A percentile compares a stretch with the other conserved stretches of the same genome.
phyloP scores from a whole-genome alignment of 139 green algal genomes.

The Auxenochlorella pyrenoidosa region DNA sequence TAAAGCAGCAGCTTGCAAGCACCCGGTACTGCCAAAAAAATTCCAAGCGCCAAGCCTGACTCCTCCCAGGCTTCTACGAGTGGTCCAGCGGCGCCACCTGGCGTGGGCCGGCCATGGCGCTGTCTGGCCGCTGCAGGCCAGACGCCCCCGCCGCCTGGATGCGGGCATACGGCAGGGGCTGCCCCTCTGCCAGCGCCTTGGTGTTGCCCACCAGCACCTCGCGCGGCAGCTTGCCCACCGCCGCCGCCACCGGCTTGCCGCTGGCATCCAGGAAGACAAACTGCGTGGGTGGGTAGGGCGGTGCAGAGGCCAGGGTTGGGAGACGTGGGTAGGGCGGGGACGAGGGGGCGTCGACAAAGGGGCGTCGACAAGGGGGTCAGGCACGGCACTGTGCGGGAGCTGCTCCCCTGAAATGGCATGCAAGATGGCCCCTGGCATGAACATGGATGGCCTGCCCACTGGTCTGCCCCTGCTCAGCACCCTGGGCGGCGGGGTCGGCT shows the following conservation, averaged over 20 bases:
- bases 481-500: too few relatives aligned
- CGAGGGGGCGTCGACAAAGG: not conserved
- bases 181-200: constrained; percentile 56
- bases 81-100: constrained; percentile 59
- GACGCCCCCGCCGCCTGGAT: constrained; percentile 46
- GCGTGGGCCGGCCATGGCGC: constrained; percentile 7
- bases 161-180: constrained; percentile 58
- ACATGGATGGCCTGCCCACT: too few relatives aligned
- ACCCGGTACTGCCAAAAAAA: not conserved
- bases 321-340: too few relatives aligned
- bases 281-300: constrained; percentile 51
- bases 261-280: constrained; percentile 92
- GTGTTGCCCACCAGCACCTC: constrained; percentile 78
- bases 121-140: constrained; percentile 27
- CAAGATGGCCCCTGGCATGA: too few relatives aligned
- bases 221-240: constrained; percentile 84
- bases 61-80: constrained; percentile 26
- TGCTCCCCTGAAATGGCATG: too few relatives aligned
- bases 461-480: too few relatives aligned
- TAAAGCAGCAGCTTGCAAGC: too few relatives aligned
- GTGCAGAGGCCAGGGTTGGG: too few relatives aligned
- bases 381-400: too few relatives aligned
- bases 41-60: not conserved
- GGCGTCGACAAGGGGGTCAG: too few relatives aligned
- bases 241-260: constrained; percentile 74